These are phyloP conservation scores for Yarrowia hollandica DNA, from an alignment of 805 yeast genomes.

Conservation along the genomic window DNA sequence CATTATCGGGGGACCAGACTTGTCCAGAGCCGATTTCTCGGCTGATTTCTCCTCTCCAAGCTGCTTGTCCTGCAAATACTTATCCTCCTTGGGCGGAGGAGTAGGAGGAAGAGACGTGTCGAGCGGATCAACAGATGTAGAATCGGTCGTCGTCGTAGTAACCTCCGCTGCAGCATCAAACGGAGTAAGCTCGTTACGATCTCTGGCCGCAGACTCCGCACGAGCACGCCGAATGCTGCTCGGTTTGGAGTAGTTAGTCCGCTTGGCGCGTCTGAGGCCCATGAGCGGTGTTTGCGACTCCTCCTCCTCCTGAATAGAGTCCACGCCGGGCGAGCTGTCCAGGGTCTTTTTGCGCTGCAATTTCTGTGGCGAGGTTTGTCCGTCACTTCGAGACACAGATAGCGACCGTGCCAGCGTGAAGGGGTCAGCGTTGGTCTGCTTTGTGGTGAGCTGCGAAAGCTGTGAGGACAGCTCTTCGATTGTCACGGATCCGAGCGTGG, in stretches of 20 bases:
- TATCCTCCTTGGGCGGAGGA: conserved; percentile 11
- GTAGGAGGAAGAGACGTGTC: conserved; percentile 11
- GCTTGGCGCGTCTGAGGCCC: conserved; percentile 11
- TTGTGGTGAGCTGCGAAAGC: conserved; percentile 74
- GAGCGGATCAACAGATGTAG: no score
- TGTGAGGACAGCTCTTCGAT: conserved; percentile 40
- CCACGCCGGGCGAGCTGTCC: not conserved
- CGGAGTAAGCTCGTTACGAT: not conserved
- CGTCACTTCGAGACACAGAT: conserved; percentile 43
- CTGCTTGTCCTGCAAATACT: conserved; percentile 11
- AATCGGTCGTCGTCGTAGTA: no score
- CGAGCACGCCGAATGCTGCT: conserved; percentile 3
- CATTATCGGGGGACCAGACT: not conserved
- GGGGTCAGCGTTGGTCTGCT: conserved; percentile 75
- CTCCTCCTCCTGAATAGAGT: conserved; percentile 27
- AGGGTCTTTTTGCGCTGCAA: conserved; percentile 16
- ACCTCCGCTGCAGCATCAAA: conserved; percentile 4
- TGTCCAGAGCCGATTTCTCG: no score
- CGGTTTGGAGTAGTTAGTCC: conserved; percentile 19
- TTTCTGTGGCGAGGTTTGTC: not conserved
- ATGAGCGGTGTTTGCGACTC: not conserved
- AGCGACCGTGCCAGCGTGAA: conserved; percentile 78
- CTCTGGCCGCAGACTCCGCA: conserved; percentile 7
- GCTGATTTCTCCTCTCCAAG: not conserved
- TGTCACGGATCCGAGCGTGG: conserved; percentile 25